These are phyloP conservation scores for Exophiala lecanii-corni DNA, from an alignment of 2,329 filamentous ascomycete species.

Conservation along the genomic window DNA sequence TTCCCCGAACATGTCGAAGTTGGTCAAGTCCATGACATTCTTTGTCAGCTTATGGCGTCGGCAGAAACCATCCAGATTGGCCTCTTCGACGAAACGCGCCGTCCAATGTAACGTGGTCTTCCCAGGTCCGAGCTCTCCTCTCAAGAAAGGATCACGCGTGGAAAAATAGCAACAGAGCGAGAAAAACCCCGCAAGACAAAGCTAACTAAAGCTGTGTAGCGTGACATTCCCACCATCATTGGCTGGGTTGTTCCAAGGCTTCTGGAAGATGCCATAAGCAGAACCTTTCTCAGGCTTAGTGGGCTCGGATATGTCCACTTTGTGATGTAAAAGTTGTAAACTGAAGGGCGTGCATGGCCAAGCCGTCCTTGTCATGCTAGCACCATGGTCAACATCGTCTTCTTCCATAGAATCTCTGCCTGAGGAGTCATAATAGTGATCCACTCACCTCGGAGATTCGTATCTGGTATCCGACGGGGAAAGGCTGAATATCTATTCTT, in stretches of 20 bases:
- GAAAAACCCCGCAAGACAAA: slow-evolving; percentile 1
- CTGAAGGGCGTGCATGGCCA: slow-evolving; percentile 21
- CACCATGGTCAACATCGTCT: not conserved
- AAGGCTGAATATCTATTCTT: slow-evolving; percentile 21
- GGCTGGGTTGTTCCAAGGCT: slow-evolving; percentile 5
- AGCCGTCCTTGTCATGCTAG: not conserved
- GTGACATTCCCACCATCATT: not conserved
- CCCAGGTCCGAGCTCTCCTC: too few relatives aligned
- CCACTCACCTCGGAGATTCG: slow-evolving; percentile 15
- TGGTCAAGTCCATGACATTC: too few relatives aligned
- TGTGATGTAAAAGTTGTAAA: slow-evolving; percentile 14
- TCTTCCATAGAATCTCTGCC: slow-evolving; percentile 2
- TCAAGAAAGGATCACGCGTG: too few relatives aligned
- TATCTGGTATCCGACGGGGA: slow-evolving; percentile 11
- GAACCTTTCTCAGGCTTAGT: slow-evolving; percentile 1
- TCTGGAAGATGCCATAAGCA: slow-evolving; percentile 13
- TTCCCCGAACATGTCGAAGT: too few relatives aligned
- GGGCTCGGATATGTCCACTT: slow-evolving; percentile 12
- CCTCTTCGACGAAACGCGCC: too few relatives aligned
- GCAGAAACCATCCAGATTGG: too few relatives aligned
- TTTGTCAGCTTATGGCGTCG: too few relatives aligned
- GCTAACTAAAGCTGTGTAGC: not conserved
- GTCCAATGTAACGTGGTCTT: too few relatives aligned
- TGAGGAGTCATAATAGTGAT: slow-evolving; percentile 17
- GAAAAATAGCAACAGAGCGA: not conserved